phyloP scores from a whole-genome alignment of 345 rosid species.

The Pistacia vera region DNA sequence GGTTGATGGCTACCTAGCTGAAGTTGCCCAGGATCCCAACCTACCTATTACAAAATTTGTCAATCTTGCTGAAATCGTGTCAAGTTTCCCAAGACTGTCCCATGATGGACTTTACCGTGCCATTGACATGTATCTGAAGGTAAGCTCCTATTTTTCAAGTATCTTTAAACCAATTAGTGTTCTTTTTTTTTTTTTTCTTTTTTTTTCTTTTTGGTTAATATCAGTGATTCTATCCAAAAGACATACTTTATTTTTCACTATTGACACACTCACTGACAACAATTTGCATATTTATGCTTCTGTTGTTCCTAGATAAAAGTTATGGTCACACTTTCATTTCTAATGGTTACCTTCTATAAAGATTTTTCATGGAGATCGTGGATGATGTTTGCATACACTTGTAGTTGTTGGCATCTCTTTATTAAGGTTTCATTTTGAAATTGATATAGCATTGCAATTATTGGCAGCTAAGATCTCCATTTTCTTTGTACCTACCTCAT shows the following conservation, averaged over 20 bases:
- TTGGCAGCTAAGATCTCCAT: not conserved
- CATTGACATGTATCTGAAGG: slow-evolving; percentile 79
- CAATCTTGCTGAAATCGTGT: slow-evolving; percentile 44
- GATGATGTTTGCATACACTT: not conserved
- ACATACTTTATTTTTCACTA: not conserved
- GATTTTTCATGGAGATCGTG: not conserved
- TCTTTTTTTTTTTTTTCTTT: not conserved
- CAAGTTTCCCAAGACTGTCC: slow-evolving; percentile 52
- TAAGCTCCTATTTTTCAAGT: slow-evolving; percentile 17
- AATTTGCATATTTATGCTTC: not conserved
- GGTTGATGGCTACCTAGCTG: slow-evolving; percentile 65
- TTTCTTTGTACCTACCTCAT: not conserved
- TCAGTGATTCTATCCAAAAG: not conserved
- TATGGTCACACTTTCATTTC: not conserved
- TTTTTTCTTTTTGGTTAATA: not conserved
- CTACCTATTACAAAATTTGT: slow-evolving; percentile 44
- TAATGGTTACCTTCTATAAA: not conserved
- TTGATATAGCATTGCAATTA: not conserved
- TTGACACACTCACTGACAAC: not conserved
- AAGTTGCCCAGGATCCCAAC: slow-evolving; percentile 59
- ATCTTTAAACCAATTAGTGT: not conserved
- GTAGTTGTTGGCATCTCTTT: not conserved
- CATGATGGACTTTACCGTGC: slow-evolving; percentile 78
- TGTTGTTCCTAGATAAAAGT: not conserved
- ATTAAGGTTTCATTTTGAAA: not conserved